Percentiles rank a stretch among this genome's conserved stretches.
Conservation (phyloP, 495 filamentous ascomycete genomes). For the Talaromyces adpressus region DNA sequence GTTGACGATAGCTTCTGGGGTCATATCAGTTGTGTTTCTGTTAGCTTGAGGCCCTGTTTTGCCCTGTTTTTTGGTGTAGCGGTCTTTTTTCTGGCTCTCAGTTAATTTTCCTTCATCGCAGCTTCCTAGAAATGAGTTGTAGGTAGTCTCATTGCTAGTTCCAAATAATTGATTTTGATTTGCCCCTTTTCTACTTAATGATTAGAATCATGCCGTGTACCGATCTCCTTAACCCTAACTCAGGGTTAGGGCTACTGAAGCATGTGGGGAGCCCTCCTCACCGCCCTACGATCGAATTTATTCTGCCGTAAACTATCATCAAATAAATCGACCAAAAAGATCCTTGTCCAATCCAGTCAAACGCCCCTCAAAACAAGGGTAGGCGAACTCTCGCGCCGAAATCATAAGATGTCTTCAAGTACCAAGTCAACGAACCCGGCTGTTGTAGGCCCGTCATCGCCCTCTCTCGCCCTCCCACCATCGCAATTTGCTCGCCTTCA, state of each 20-base stretch:
- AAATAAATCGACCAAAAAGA: not conserved
- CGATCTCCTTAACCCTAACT: not conserved
- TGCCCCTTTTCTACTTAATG: not conserved
- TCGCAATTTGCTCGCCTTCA: slow-evolving; percentile 84
- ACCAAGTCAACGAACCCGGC: slow-evolving; percentile 6
- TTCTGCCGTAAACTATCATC: slow-evolving; percentile 22
- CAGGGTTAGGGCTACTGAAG: not conserved
- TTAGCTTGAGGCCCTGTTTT: not conserved
- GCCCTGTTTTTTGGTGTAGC: not conserved
- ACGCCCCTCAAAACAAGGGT: not conserved
- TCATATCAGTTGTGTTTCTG: no score
- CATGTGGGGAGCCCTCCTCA: not conserved
- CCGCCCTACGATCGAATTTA: slow-evolving; percentile 18
- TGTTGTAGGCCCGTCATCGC: slow-evolving; percentile 14
- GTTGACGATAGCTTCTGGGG: no score
- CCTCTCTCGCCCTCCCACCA: slow-evolving; percentile 63
- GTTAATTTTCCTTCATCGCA: not conserved
- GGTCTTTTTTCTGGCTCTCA: not conserved
- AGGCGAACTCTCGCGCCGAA: not conserved
- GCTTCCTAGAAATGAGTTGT: not conserved
- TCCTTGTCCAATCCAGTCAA: not conserved
- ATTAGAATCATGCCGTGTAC: not conserved
- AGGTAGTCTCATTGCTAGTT: not conserved
- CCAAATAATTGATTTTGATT: not conserved
- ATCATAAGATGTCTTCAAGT: slow-evolving; percentile 16